Evolutionary conservation across 208 protist genomes (phyloP).

Genomic region (Leishmania amazonensis): DNA sequence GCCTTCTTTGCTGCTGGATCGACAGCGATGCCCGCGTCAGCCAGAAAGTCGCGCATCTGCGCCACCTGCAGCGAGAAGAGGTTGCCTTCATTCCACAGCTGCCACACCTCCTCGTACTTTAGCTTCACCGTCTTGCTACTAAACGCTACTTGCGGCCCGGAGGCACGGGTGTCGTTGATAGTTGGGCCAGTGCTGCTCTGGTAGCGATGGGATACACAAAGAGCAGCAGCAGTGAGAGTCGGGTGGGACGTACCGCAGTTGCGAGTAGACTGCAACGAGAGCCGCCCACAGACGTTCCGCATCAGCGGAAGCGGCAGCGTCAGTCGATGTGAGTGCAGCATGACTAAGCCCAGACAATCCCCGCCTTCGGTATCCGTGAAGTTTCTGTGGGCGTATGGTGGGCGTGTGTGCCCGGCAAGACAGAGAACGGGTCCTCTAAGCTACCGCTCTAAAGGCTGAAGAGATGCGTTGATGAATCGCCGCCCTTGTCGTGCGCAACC

Average conservation of each 20-base stretch:
- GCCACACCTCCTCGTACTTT: constrained; percentile 75
- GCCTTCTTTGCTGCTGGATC: constrained; percentile 63
- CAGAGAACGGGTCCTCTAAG: background rate
- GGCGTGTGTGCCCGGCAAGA: background rate
- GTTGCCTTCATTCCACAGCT: constrained; percentile 92
- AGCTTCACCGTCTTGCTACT: constrained; percentile 20
- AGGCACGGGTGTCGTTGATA: background rate
- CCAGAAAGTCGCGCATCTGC: constrained; percentile 82
- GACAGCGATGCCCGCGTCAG: constrained; percentile 26
- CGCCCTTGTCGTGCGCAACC: background rate
- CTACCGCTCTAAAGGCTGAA: background rate
- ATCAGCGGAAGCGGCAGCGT: background rate
- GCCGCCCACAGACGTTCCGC: background rate
- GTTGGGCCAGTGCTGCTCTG: constrained; percentile 7
- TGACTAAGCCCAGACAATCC: background rate
- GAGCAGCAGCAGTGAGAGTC: background rate
- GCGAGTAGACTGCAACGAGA: background rate
- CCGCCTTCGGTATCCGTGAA: background rate
- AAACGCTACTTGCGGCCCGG: background rate
- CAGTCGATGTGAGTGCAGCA: constrained; percentile 5
- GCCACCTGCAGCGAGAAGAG: constrained; percentile 86
- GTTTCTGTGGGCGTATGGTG: background rate
- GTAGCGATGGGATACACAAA: constrained; percentile 14
- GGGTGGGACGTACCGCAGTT: background rate
- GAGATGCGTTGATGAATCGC: background rate